phyloP scores from a whole-genome alignment of 805 yeast species.

The Saccharomycopsis lassenensis region DNA sequence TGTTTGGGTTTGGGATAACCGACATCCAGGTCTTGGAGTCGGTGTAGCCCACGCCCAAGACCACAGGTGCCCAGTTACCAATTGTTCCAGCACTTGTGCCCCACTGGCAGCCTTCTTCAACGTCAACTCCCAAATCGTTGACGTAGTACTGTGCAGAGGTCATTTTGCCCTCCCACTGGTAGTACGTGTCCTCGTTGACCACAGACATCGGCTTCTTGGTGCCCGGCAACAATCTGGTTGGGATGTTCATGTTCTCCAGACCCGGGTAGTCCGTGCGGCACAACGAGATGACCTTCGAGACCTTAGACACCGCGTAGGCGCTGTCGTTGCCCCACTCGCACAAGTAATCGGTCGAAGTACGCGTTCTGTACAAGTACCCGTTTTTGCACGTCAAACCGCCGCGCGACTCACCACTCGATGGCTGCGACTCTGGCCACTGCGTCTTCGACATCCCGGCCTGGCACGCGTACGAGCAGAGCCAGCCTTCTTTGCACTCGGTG shows the following conservation, averaged over 20 bases:
- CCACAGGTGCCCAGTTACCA: conserved; percentile 98
- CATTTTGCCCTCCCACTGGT: conserved; percentile 64
- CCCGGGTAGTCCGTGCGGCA: conserved; percentile 99
- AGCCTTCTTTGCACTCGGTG: conserved; percentile 54
- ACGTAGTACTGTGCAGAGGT: conserved; percentile 97
- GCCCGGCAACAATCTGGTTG: conserved; percentile 73
- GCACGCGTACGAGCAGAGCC: conserved; percentile 69
- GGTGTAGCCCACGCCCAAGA: conserved; percentile 84
- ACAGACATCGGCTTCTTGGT: conserved; percentile 53
- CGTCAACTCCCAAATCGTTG: conserved; percentile 87
- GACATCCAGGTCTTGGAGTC: conserved; percentile 71
- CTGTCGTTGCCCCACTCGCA: conserved; percentile 65
- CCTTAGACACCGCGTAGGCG: conserved; percentile 57
- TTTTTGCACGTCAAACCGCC: conserved; percentile 59
- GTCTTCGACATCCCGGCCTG: conserved; percentile 75
- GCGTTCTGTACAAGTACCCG: conserved; percentile 56
- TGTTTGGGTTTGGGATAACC: conserved; percentile 91
- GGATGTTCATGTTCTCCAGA: conserved; percentile 95
- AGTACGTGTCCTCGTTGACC: conserved; percentile 69
- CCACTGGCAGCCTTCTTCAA: conserved; percentile 92
- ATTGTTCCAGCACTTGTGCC: conserved; percentile 64
- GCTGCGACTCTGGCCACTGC: conserved; percentile 65
- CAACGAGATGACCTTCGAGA: conserved; percentile 61
- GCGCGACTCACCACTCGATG: conserved; percentile 54
- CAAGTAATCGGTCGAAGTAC: conserved; percentile 37